These are phyloP conservation scores for Antrodiella citrinella DNA, from an alignment of 768 basidiomycete species.

Conservation along the genomic window DNA sequence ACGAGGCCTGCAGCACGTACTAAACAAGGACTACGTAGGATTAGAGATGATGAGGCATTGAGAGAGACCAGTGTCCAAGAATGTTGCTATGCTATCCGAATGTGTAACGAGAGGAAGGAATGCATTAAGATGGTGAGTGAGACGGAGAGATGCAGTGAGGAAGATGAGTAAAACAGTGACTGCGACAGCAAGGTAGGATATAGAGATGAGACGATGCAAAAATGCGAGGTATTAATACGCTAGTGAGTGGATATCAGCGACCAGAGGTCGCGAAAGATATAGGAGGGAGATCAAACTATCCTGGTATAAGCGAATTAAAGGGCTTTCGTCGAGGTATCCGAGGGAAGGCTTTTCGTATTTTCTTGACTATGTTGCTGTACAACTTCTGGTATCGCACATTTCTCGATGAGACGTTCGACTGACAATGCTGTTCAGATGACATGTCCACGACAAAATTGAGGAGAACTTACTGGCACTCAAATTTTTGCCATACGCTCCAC, in stretches of 20 bases:
- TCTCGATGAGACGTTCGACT: constrained; percentile 69
- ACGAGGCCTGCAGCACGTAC: background rate
- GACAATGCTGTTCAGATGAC: no score
- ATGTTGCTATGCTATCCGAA: background rate
- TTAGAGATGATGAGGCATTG: background rate
- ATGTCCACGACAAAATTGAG: no score
- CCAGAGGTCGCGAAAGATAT: background rate
- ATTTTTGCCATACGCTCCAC: constrained; percentile 73
- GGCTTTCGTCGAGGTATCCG: background rate
- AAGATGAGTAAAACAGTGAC: background rate
- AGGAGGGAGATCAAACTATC: background rate
- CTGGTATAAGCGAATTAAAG: background rate
- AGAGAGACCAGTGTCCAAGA: background rate
- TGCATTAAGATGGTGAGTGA: background rate
- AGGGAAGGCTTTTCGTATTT: constrained; percentile 1
- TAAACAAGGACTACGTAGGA: background rate
- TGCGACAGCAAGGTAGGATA: constrained; percentile 1
- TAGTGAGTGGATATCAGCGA: background rate
- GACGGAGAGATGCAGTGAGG: background rate
- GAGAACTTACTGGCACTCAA: constrained; percentile 61
- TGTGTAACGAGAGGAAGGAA: background rate
- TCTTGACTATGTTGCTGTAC: constrained; percentile 16
- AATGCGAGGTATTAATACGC: background rate
- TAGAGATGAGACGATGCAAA: background rate
- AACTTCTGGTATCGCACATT: constrained; percentile 20